Conservation (phyloP, 495 filamentous ascomycete genomes). For the Podospora tetraspora region DNA sequence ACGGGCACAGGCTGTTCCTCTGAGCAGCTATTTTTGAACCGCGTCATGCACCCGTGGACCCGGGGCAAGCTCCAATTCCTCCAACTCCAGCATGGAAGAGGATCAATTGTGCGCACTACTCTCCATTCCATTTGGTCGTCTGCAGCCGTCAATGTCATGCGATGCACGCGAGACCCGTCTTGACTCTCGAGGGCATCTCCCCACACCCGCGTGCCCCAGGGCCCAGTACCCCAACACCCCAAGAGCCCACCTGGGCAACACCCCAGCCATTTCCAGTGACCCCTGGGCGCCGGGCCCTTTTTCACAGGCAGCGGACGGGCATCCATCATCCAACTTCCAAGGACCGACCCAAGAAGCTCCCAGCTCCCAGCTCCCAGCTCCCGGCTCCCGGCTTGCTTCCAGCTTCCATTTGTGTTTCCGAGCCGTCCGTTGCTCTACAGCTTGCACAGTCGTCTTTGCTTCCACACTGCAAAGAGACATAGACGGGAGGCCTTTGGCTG, state of each 20-base stretch:
- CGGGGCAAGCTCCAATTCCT: background rate
- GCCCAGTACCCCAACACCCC: background rate
- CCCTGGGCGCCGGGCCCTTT: background rate
- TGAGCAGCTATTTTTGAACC: background rate
- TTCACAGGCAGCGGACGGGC: background rate
- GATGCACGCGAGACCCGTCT: background rate
- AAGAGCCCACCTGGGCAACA: too few species aligned
- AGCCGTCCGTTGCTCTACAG: background rate
- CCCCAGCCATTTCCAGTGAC: background rate
- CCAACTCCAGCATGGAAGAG: background rate
- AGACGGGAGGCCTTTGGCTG: background rate
- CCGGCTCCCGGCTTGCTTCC: too few species aligned
- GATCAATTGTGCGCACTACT: background rate
- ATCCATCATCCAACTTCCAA: background rate
- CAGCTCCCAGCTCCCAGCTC: too few species aligned
- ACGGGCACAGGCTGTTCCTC: background rate
- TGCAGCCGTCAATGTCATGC: background rate
- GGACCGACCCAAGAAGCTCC: too few species aligned
- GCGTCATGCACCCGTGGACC: background rate
- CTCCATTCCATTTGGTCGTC: background rate
- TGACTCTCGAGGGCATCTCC: background rate
- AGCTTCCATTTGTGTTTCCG: background rate
- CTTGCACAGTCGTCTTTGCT: background rate
- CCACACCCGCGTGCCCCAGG: background rate
- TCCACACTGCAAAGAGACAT: background rate